Conservation (phyloP, 352 stramenopile genomes). For the Phytopythium boreale region DNA sequence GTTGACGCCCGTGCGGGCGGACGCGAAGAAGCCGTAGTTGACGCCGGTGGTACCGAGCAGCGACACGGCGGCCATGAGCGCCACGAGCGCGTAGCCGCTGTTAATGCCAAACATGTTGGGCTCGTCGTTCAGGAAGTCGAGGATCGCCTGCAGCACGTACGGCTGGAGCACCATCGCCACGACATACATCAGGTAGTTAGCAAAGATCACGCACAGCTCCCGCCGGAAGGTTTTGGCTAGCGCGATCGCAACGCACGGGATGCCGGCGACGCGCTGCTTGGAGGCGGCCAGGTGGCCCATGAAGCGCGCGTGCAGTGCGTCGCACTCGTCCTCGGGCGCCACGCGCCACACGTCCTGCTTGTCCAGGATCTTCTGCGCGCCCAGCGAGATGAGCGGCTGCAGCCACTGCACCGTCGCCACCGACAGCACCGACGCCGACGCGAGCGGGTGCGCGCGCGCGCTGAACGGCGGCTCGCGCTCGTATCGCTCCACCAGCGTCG, state of each 20-base stretch:
- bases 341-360: slow-evolving; percentile 29
- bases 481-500: background rate
- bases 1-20: slow-evolving; percentile 32
- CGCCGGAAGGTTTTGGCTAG: slow-evolving; percentile 21
- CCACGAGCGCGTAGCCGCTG: slow-evolving; percentile 22
- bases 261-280: background rate
- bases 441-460: slow-evolving; percentile 25
- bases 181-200: slow-evolving; percentile 28
- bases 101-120: slow-evolving; percentile 22
- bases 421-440: slow-evolving; percentile 30
- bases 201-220: slow-evolving; percentile 19
- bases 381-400: slow-evolving; percentile 34
- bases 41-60: slow-evolving; percentile 25
- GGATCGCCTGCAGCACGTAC: slow-evolving; percentile 21
- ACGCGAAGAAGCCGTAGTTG: slow-evolving; percentile 37
- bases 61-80: slow-evolving; percentile 16
- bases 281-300: background rate
- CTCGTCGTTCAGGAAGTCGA: slow-evolving; percentile 24
- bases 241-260: slow-evolving; percentile 14
- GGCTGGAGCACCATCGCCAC: slow-evolving; percentile 26
- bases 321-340: slow-evolving; percentile 14
- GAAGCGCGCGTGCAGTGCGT: slow-evolving; percentile 16
- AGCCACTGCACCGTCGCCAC: slow-evolving; percentile 49
- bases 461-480: slow-evolving; percentile 12
- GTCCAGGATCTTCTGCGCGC: slow-evolving; percentile 22